phyloP scores from a whole-genome alignment of 495 filamentous ascomycete genomes.

The Aspergillus affinis region DNA sequence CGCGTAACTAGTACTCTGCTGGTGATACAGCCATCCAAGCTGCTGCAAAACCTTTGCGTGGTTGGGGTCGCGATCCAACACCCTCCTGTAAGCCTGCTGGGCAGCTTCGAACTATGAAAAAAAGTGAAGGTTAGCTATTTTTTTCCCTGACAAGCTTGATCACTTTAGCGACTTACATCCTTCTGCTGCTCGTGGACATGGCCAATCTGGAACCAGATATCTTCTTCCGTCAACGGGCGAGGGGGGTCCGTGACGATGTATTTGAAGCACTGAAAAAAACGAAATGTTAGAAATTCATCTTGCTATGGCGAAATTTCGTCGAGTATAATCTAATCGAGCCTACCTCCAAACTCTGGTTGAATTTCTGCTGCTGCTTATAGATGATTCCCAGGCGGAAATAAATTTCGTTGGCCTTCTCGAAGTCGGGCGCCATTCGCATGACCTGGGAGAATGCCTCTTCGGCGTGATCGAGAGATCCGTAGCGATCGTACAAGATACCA shows the following conservation, averaged over 20 bases:
- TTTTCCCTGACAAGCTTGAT: neutral
- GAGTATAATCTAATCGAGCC: conserved; percentile 17
- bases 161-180: conserved; percentile 65
- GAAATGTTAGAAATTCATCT: conserved; percentile 8
- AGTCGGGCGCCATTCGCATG: conserved; percentile 97
- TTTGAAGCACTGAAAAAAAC: conserved; percentile 78
- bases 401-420: conserved; percentile 99
- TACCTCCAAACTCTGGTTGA: conserved; percentile 87
- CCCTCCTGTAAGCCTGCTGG: conserved; percentile 86
- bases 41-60: conserved; percentile 99
- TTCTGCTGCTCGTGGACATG: conserved; percentile 99
- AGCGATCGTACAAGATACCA: conserved; percentile 95
- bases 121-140: conserved; percentile 20
- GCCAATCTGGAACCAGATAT: conserved; percentile 99
- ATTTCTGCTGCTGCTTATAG: conserved; percentile 98
- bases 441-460: conserved; percentile 99
- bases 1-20: conserved; percentile 82
- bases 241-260: conserved; percentile 96
- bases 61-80: conserved; percentile 91
- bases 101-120: conserved; percentile 78
- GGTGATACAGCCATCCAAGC: conserved; percentile 96
- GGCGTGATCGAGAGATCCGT: conserved; percentile 94
- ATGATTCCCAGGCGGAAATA: conserved; percentile 99
- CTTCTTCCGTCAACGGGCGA: conserved; percentile 90
- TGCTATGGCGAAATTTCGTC: neutral